phyloP scores from a whole-genome alignment of 495 filamentous ascomycete species.

The Chaetomidium leptoderma region DNA sequence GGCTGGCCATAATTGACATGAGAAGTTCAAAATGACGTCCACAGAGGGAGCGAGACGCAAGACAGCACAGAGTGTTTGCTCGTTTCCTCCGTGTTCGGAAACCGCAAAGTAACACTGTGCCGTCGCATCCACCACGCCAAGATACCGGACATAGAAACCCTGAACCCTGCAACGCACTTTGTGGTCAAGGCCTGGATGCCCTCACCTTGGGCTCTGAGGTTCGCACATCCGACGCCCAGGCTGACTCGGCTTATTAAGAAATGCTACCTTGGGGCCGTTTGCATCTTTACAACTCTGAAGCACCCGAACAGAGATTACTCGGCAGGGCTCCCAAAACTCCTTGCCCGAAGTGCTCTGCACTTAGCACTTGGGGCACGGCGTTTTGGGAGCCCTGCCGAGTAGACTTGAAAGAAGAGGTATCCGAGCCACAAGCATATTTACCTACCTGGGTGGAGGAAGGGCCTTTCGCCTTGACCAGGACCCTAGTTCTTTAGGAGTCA shows the following conservation, averaged over 20 bases:
- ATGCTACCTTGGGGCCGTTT: no score
- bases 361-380: no score
- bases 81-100: slow-evolving; percentile 19
- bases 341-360: no score
- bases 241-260: not conserved
- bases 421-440: no score
- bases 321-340: no score
- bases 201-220: not conserved
- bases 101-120: slow-evolving; percentile 14
- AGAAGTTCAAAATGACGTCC: not conserved
- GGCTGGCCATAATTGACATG: not conserved
- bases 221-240: not conserved
- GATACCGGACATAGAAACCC: slow-evolving; percentile 3
- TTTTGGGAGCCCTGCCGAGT: no score
- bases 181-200: slow-evolving; percentile 3
- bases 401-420: no score
- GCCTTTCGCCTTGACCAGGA: no score
- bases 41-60: not conserved
- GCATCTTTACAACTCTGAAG: no score
- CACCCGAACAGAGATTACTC: no score
- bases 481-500: no score
- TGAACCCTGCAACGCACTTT: slow-evolving; percentile 14
- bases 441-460: no score
- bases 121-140: not conserved
- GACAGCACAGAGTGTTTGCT: slow-evolving; percentile 7